Conservation (phyloP, 225 moss, liverwort and hornwort genomes). For the Bryum argenteum region DNA sequence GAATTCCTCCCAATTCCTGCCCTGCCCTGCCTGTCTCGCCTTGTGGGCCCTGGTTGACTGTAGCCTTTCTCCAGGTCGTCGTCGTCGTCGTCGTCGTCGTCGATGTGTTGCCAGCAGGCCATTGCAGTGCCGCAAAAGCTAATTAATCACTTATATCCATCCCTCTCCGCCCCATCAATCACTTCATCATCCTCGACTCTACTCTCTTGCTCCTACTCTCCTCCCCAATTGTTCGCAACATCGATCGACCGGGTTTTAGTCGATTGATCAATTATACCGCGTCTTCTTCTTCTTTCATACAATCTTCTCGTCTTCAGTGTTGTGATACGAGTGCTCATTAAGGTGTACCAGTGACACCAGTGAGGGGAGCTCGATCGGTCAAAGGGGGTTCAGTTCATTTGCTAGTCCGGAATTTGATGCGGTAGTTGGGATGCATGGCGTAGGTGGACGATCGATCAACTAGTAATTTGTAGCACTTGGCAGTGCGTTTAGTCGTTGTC, state of each 20-base stretch:
- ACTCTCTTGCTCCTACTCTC: no score
- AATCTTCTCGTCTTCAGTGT: no score
- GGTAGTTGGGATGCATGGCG: not conserved
- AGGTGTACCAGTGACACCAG: no score
- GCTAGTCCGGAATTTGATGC: not conserved
- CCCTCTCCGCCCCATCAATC: no score
- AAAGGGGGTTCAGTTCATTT: no score
- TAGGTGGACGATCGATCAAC: not conserved
- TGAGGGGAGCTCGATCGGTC: no score
- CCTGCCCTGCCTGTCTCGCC: not conserved
- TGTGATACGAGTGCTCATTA: no score
- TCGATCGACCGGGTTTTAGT: not conserved
- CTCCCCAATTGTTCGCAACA: no score
- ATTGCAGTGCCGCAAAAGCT: constrained; percentile 9
- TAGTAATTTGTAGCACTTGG: no score
- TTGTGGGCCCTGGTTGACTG: constrained; percentile 43
- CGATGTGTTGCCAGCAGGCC: not conserved
- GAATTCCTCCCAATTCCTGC: not conserved
- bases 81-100: constrained; percentile 28
- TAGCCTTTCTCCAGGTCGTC: constrained; percentile 23
- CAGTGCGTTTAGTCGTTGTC: no score
- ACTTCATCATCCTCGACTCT: no score
- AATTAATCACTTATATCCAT: not conserved
- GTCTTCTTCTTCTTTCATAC: no score
- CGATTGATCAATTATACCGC: not conserved